Percentiles rank a stretch among this genome's conserved stretches.
Conservation (phyloP, 345 rosid species). For the Clarkia xantiana region DNA sequence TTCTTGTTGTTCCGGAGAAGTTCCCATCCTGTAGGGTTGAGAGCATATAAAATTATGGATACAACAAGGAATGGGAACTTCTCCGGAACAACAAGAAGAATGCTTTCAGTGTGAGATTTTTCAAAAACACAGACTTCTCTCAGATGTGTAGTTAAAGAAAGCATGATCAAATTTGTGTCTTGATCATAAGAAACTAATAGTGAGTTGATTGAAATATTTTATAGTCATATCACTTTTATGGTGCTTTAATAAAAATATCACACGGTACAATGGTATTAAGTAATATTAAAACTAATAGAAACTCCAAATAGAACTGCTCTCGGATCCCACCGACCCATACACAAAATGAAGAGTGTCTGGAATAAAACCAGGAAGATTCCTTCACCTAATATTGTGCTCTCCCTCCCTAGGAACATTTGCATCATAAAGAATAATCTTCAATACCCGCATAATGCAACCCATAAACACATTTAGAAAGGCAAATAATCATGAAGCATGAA, state of each 20-base stretch:
- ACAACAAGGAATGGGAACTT: conserved; percentile 31
- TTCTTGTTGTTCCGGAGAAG: conserved; percentile 83
- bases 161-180: too few species aligned
- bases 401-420: conserved; percentile 95
- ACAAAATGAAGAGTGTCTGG: conserved; percentile 89
- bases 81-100: conserved; percentile 91
- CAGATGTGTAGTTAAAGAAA: too few species aligned
- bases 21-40: conserved; percentile 39
- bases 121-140: conserved; percentile 85
- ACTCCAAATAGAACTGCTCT: background rate
- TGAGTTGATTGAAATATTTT: too few species aligned
- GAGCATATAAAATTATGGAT: conserved; percentile 2
- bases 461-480: conserved; percentile 39
- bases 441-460: conserved; percentile 46
- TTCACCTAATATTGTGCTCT: conserved; percentile 96
- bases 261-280: background rate
- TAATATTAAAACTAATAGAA: too few species aligned
- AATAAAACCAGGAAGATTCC: conserved; percentile 67
- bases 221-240: background rate
- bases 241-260: background rate
- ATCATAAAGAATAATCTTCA: conserved; percentile 98
- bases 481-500: conserved; percentile 38
- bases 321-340: conserved; percentile 65
- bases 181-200: conserved; percentile 19
- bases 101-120: conserved; percentile 95